phyloP scores from a whole-genome alignment of 2,329 filamentous ascomycete genomes.

The Hymenoscyphus fructigenus region DNA sequence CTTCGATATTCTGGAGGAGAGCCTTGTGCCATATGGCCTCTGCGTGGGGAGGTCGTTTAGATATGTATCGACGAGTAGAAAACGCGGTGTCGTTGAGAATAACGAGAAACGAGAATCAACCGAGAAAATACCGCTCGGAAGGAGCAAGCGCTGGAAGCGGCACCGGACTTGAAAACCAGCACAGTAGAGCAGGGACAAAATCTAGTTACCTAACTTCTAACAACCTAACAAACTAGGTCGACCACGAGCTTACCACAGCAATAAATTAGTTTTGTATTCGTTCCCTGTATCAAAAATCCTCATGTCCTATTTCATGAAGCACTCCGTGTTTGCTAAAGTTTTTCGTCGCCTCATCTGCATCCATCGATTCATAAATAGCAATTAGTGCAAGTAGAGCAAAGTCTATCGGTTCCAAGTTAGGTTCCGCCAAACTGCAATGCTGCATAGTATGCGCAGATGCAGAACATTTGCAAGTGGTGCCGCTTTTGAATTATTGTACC shows the following conservation, averaged over 20 bases:
- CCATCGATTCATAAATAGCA: not conserved
- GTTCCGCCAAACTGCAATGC: not conserved
- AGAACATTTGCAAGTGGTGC: not conserved
- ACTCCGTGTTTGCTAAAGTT: not conserved
- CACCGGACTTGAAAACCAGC: not conserved
- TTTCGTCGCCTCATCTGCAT: not conserved
- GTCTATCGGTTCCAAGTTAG: not conserved
- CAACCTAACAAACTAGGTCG: not conserved
- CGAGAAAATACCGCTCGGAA: not conserved
- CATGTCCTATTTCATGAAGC: not conserved
- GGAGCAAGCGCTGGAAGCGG: not conserved
- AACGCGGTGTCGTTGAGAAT: not conserved
- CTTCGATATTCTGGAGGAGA: not conserved
- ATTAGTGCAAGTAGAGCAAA: too few species aligned
- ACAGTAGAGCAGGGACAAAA: not conserved
- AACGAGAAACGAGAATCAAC: not conserved
- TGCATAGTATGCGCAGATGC: not conserved
- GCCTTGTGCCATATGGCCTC: not conserved
- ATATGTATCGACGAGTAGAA: not conserved
- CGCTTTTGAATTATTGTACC: not conserved
- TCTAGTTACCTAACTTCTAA: not conserved
- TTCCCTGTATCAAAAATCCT: not conserved
- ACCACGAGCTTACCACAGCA: not conserved
- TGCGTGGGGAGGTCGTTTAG: not conserved
- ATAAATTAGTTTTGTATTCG: not conserved